Conservation (phyloP, 192 early-diverging fungal species). For the Rhizophlyctis rosea region DNA sequence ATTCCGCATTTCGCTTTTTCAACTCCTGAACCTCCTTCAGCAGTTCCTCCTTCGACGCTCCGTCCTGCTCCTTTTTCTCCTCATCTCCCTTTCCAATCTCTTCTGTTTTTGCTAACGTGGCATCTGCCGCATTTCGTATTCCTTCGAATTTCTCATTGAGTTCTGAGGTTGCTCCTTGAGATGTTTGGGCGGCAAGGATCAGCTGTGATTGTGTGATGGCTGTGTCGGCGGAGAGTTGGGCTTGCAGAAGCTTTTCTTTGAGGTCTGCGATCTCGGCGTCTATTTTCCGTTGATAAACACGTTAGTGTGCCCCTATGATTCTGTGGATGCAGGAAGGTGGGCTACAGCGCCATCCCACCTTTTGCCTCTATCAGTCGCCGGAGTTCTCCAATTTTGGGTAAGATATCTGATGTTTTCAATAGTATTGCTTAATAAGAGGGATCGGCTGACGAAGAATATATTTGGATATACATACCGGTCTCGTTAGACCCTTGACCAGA, state of each 20-base stretch:
- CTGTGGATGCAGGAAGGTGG: no score
- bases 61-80: constrained; percentile 2
- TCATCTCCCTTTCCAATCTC: constrained; percentile 9
- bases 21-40: background rate
- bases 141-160: constrained; percentile 8
- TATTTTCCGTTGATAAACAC: no score
- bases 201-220: constrained; percentile 27
- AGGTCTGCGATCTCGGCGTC: constrained; percentile 19
- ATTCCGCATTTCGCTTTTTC: background rate
- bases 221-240: constrained; percentile 7
- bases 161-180: constrained; percentile 2
- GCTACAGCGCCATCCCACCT: no score
- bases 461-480: no score
- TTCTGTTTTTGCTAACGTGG: constrained; percentile 7
- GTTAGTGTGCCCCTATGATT: no score
- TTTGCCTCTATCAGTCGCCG: no score
- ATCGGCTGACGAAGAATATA: no score
- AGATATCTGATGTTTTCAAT: no score
- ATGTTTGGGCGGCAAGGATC: constrained; percentile 8
- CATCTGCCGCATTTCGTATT: constrained; percentile 2
- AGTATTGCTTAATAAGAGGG: no score
- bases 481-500: no score
- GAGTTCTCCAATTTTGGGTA: no score
- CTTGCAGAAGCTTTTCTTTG: constrained; percentile 4
- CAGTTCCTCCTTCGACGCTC: background rate